Percentiles rank a stretch among this genome's conserved stretches.
These are phyloP conservation scores for Xylaria hypoxylon DNA, from an alignment of 2,329 filamentous ascomycete genomes.

Conservation along the genomic window DNA sequence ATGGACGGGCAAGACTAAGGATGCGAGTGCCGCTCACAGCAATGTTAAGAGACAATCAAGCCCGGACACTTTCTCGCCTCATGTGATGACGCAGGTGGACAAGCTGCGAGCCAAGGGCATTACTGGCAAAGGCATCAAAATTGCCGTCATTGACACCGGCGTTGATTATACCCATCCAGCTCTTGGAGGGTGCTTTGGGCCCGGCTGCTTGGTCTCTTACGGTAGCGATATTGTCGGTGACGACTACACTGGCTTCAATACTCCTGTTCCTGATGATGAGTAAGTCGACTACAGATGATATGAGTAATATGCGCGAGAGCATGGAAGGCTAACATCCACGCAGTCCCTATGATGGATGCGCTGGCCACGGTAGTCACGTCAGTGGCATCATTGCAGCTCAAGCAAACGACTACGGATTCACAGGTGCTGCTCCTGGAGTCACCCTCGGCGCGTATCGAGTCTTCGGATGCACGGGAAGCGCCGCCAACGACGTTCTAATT, in stretches of 20 bases:
- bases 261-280: slow-evolving; percentile 48
- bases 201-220: slow-evolving; percentile 67
- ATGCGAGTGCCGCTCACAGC: slow-evolving; percentile 41
- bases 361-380: slow-evolving; percentile 70
- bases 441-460: slow-evolving; percentile 68
- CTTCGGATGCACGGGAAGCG: slow-evolving; percentile 65
- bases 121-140: slow-evolving; percentile 63
- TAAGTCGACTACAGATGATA: slow-evolving; percentile 21
- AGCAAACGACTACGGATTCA: slow-evolving; percentile 63
- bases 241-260: slow-evolving; percentile 56
- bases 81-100: slow-evolving; percentile 68
- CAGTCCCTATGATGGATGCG: slow-evolving; percentile 65
- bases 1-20: slow-evolving; percentile 55
- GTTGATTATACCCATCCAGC: slow-evolving; percentile 73
- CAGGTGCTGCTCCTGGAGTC: slow-evolving; percentile 67
- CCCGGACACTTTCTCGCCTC: slow-evolving; percentile 59
- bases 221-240: slow-evolving; percentile 65
- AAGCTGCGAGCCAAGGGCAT: slow-evolving; percentile 62
- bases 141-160: slow-evolving; percentile 66
- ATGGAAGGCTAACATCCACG: slow-evolving; percentile 47
- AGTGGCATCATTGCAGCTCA: slow-evolving; percentile 72
- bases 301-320: too few relatives aligned
- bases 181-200: slow-evolving; percentile 72
- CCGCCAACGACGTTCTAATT: slow-evolving; percentile 64
- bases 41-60: slow-evolving; percentile 51